Evolutionary conservation across 768 basidiomycete species (phyloP).

Genomic region (Strobilomyces confusus): DNA sequence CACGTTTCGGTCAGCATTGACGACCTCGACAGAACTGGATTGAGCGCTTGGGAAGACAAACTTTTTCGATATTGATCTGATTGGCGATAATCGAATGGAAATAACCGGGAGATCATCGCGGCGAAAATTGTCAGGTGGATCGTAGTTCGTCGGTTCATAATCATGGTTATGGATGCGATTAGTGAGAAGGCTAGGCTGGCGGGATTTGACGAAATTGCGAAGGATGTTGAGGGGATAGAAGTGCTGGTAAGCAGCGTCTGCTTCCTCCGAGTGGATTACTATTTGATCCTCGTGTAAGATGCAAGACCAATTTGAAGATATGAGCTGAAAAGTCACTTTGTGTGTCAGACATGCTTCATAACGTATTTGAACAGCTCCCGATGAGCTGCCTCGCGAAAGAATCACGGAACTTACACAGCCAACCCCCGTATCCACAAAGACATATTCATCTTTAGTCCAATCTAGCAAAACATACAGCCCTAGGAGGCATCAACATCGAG

Average conservation of each 20-base stretch:
- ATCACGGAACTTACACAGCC: slow-evolving; percentile 52
- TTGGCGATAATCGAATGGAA: slow-evolving; percentile 40
- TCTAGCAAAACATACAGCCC: slow-evolving; percentile 63
- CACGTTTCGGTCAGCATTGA: not conserved
- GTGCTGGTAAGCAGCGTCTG: slow-evolving; percentile 59
- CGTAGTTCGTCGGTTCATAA: slow-evolving; percentile 1
- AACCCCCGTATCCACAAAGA: slow-evolving; percentile 71
- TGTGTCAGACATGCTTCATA: slow-evolving; percentile 1
- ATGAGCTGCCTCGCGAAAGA: not conserved
- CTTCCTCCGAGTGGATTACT: slow-evolving; percentile 72
- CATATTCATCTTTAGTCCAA: slow-evolving; percentile 62
- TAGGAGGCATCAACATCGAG: slow-evolving; percentile 28
- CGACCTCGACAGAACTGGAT: not conserved
- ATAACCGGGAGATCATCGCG: slow-evolving; percentile 38
- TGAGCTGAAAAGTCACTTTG: slow-evolving; percentile 36
- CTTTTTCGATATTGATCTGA: slow-evolving; percentile 46
- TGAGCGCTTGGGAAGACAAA: slow-evolving; percentile 45
- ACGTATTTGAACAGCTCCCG: not conserved
- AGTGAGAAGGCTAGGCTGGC: slow-evolving; percentile 20
- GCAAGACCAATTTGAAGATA: slow-evolving; percentile 75
- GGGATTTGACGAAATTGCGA: slow-evolving; percentile 25
- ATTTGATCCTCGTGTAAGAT: slow-evolving; percentile 64
- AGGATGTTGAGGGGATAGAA: slow-evolving; percentile 55
- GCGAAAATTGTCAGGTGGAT: slow-evolving; percentile 4
- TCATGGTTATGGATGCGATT: slow-evolving; percentile 6